Evolutionary conservation across 306 rosid species (phyloP).

Genomic region (Trichosanthes truncata): DNA sequence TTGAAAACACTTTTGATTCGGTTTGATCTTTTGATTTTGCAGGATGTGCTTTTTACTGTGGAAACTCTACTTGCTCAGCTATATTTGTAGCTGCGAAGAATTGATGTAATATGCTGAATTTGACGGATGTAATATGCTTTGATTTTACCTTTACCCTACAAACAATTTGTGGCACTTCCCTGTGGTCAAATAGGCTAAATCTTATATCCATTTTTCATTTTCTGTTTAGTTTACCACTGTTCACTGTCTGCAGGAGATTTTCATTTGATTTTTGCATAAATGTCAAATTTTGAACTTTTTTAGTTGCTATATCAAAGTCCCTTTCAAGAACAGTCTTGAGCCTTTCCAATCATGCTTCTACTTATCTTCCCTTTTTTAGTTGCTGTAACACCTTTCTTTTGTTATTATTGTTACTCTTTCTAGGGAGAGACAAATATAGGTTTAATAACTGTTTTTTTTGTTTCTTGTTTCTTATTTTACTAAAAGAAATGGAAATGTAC

Average conservation of each 20-base stretch:
- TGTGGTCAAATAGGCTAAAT: neutral
- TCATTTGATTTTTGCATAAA: neutral
- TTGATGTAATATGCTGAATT: neutral
- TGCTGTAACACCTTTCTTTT: neutral
- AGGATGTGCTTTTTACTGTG: slow-evolving; percentile 6
- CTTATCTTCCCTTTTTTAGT: neutral
- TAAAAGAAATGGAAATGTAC: neutral
- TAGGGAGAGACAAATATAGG: neutral
- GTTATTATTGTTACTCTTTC: neutral
- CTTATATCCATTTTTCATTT: neutral
- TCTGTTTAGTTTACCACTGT: neutral
- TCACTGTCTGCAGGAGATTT: neutral
- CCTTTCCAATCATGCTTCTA: neutral
- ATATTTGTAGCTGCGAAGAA: neutral
- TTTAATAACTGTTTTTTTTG: neutral
- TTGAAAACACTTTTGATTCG: neutral
- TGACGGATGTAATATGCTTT: slow-evolving; percentile 2
- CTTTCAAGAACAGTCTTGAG: neutral
- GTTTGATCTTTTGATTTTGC: neutral
- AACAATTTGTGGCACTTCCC: neutral
- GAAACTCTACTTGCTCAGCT: neutral
- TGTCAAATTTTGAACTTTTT: neutral
- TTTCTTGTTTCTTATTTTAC: no score
- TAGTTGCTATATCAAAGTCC: neutral
- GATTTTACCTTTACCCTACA: neutral